Base-by-base conservation (phyloP, 2,329 filamentous ascomycete species). In the Didymella keratinophila region DNA sequence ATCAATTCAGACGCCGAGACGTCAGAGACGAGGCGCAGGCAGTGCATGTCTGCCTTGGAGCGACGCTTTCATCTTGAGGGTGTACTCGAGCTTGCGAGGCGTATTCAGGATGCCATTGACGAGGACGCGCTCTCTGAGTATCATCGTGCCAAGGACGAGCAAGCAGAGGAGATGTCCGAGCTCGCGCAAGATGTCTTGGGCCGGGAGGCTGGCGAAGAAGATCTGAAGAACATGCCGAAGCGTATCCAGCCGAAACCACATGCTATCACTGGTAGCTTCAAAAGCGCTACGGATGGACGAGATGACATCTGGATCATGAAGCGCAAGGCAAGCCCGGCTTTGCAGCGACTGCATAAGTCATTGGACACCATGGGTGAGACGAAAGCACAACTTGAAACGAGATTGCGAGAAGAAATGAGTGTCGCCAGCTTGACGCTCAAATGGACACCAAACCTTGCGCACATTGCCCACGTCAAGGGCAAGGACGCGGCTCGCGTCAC, bases 391-490 rank as follows among this genome's bases (percentile, higher is more conserved):
- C 81, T 98, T 4, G 85, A 84, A 10, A 80, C 85, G 18, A 78
- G 78, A 4, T 82, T 98, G 21, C 86, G 88, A 52, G 75, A 83
- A 12, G 81, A 85, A 5, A 82, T 94, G 42, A 60, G 61, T 20
- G 67, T 67, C 25, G 60, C 70, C 23, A 76, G 84, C 58, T 83
- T 98, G 42, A 90, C 87, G 0, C 84, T 99, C 20, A 91, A 89
- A 68, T 98, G 93, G 90, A 92, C 89, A 1, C 90, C 94, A 0
- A 89, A 89, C 14, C 83, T 97, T 2, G 94, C 95, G 9, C 92
- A 99, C 74, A 91, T 96, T 70, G 93, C 91, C 68, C 93, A 98
- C 73, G 85, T 98, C 68, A 95, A 89, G 76, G 92, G 92, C 32
- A 93, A 90, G 74, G 90, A 95, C 68, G 65, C 63, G 4, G 47